Base-by-base conservation (phyloP, 2,329 filamentous ascomycete species). In the Epichloe uncinata region DNA sequence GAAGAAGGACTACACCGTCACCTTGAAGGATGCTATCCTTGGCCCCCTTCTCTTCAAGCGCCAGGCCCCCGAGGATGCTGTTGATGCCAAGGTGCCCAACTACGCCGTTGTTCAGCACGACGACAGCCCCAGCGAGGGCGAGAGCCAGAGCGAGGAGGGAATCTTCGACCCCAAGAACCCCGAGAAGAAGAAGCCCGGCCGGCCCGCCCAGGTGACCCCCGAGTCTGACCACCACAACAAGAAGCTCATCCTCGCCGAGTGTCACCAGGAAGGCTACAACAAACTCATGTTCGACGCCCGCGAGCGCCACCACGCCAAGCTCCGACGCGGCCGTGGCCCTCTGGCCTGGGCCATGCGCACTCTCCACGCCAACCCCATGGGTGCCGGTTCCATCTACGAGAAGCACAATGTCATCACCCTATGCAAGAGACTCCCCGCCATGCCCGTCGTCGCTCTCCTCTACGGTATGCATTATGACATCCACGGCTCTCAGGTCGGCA, bases 381-480 rank as follows among this genome's bases (percentile, higher is more conserved):
- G 83, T 16, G 64, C 80, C 16, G 87, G 86, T 48, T 73, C 82
- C 60, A 75, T 90, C 55, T 87, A 91, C 69, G 86, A 91, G 68
- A 58, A 74, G 18, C 71, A 81, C 67, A 91, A 91, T 73, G 69
- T 89, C 54, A 75, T 74, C 61, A 75, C 75, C 47, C 52, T 82
- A 20, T 30, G 72, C 53, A 83, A 79, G 67, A 84, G 85, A 20
- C 61, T 90, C 8, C 86, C 86, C 0, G 84, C 87, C 47, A 75
- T 75, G 66, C 63, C 86, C 53, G 73, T 81, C 42, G 73, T 72
- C 55, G 84, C 73, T 50, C 61, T 72, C 15, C 76, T 89, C 47
- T 91, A 91, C 63, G 87, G 87, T 64, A 63, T 84, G 26, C 73
- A 90, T 74, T 91, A 90, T 69, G 86, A 91, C 58, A 91, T 90